phyloP scores from a whole-genome alignment of 2,329 filamentous ascomycete genomes.

The Eurotiales sp. region DNA sequence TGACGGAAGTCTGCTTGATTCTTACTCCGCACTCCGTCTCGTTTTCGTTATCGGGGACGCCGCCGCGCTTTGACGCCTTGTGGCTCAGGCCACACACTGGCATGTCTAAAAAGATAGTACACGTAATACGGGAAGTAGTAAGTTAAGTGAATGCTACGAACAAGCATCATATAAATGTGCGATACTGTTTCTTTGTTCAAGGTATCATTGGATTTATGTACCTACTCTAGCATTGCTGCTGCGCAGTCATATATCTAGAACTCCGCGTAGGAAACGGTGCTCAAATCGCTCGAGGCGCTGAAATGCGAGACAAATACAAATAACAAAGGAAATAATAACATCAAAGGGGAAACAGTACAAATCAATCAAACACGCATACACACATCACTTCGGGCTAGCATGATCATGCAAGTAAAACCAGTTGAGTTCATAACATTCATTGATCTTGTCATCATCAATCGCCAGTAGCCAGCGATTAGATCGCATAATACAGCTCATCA shows the following conservation, averaged over 20 bases:
- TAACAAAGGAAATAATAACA: conserved; percentile 8
- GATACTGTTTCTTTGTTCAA: conserved; percentile 9
- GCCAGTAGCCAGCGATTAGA: conserved; percentile 25
- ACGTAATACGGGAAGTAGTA: too few relatives aligned
- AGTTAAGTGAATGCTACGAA: too few relatives aligned
- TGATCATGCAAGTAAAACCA: conserved; percentile 16
- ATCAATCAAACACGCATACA: conserved; percentile 5
- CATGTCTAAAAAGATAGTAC: too few relatives aligned
- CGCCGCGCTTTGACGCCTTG: neutral
- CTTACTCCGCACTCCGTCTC: conserved; percentile 1
- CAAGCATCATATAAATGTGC: too few relatives aligned
- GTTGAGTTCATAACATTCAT: conserved; percentile 37
- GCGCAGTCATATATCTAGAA: conserved; percentile 7
- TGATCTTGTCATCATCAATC: conserved; percentile 36
- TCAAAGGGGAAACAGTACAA: conserved; percentile 5
- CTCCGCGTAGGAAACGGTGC: neutral
- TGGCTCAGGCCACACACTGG: neutral
- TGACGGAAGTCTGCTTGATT: too few relatives aligned
- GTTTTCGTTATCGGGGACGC: conserved; percentile 2
- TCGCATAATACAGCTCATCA: conserved; percentile 4
- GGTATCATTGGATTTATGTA: conserved; percentile 9
- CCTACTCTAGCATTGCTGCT: conserved; percentile 1
- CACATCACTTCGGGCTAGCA: conserved; percentile 16
- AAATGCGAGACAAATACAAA: conserved; percentile 14
- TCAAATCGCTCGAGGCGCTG: conserved; percentile 11